These are phyloP conservation scores for Aureobasidium sp. DNA, from an alignment of 2,329 filamentous ascomycete species.

Conservation along the genomic window DNA sequence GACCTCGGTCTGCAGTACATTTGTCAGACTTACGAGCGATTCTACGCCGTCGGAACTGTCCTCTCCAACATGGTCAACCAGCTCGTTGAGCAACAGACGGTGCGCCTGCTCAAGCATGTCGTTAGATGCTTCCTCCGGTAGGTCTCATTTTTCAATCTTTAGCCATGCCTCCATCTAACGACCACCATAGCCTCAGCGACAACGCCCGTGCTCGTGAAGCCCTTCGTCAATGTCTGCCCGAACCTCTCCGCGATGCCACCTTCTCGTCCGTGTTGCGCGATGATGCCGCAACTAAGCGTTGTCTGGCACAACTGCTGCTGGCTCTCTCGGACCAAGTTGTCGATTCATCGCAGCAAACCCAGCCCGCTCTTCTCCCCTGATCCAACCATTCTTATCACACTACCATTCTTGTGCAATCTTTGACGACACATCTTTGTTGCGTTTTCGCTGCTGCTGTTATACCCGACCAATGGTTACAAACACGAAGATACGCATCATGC, in stretches of 20 bases:
- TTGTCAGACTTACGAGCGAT: conserved; percentile 95
- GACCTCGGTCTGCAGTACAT: conserved; percentile 97
- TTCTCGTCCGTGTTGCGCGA: conserved; percentile 95
- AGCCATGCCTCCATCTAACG: background rate
- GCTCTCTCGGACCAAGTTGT: conserved; percentile 68
- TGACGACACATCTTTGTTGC: conserved; percentile 1
- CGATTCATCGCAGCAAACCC: conserved; percentile 10
- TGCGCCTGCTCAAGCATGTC: conserved; percentile 90
- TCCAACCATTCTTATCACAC: background rate
- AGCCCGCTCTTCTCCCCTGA: conserved; percentile 10
- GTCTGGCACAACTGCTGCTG: conserved; percentile 91
- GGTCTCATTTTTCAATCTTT: conserved; percentile 24
- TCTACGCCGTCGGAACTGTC: conserved; percentile 95
- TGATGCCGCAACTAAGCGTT: conserved; percentile 94
- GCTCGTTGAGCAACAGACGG: conserved; percentile 94
- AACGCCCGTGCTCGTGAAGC: conserved; percentile 94
- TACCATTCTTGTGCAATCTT: conserved; percentile 10
- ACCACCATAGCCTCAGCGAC: conserved; percentile 65
- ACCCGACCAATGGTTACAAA: background rate
- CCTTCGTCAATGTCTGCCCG: conserved; percentile 87
- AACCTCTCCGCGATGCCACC: conserved; percentile 96
- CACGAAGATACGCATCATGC: background rate
- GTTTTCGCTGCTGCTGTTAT: background rate
- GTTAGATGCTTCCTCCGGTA: conserved; percentile 94
- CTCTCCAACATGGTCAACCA: conserved; percentile 98